These are phyloP conservation scores for Cordia subcordata DNA, from an alignment of 257 asterid species.

Conservation along the genomic window DNA sequence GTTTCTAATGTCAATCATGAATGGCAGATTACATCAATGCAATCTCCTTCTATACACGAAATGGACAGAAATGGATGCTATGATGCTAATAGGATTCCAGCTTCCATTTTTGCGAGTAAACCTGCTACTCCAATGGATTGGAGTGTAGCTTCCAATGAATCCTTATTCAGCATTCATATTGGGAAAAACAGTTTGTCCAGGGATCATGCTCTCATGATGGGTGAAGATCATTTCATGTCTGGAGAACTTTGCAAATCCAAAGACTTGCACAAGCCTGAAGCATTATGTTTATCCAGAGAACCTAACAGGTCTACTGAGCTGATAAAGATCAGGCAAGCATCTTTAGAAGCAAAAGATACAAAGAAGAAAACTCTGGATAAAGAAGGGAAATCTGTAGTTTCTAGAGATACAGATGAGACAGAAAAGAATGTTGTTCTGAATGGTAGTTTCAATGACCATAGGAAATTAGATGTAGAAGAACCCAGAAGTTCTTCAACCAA, in stretches of 20 bases:
- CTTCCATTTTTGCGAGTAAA: constrained; percentile 23
- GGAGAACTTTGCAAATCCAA: constrained; percentile 23
- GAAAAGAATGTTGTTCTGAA: neutral
- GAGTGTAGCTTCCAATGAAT: constrained; percentile 77
- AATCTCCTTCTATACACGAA: constrained; percentile 45
- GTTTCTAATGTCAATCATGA: constrained; percentile 31
- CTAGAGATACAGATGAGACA: neutral
- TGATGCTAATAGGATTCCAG: constrained; percentile 39
- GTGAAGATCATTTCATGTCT: constrained; percentile 10
- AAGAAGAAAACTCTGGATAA: neutral
- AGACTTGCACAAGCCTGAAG: constrained; percentile 11
- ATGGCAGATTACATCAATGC: constrained; percentile 18
- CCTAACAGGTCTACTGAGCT: neutral
- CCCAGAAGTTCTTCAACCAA: constrained; percentile 9
- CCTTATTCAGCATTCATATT: constrained; percentile 72
- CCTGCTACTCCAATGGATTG: constrained; percentile 34
- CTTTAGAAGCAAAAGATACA: constrained; percentile 1
- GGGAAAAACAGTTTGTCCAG: constrained; percentile 51
- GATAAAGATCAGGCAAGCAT: constrained; percentile 2
- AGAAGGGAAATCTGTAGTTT: neutral
- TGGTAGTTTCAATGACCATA: neutral
- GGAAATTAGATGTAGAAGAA: constrained; percentile 2
- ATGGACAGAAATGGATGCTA: constrained; percentile 40
- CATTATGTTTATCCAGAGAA: constrained; percentile 4
- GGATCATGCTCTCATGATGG: constrained; percentile 32